phyloP scores from a whole-genome alignment of 2,329 filamentous ascomycete species.

The Paecilomyces niveus region DNA sequence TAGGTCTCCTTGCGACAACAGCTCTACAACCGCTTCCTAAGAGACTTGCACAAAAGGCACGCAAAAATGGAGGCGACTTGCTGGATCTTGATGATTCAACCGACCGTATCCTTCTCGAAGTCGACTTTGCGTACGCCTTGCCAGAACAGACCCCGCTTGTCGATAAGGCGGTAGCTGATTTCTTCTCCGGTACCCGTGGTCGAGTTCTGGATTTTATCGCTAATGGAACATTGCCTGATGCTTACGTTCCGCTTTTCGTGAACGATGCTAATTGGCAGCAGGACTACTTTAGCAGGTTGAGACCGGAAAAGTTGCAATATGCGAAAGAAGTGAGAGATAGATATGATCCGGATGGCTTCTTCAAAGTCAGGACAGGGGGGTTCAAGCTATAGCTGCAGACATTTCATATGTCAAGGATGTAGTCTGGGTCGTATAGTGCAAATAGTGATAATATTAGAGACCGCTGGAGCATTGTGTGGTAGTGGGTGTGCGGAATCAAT shows the following conservation, averaged over 20 bases:
- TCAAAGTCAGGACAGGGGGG: slow-evolving; percentile 33
- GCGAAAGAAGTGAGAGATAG: slow-evolving; percentile 25
- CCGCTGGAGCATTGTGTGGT: no score
- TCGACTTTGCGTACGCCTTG: slow-evolving; percentile 36
- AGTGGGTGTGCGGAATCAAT: no score
- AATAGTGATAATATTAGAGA: no score
- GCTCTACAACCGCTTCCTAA: slow-evolving; percentile 23
- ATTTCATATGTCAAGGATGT: no score
- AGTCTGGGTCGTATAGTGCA: no score
- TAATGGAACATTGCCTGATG: slow-evolving; percentile 29
- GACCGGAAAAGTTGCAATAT: slow-evolving; percentile 15
- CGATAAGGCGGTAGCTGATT: slow-evolving; percentile 30
- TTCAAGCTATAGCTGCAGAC: slow-evolving; percentile 20
- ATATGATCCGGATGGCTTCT: slow-evolving; percentile 36
- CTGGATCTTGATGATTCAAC: slow-evolving; percentile 32
- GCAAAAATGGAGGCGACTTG: slow-evolving; percentile 17
- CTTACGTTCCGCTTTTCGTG: slow-evolving; percentile 40
- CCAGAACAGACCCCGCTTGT: slow-evolving; percentile 28
- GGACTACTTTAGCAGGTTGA: slow-evolving; percentile 37
- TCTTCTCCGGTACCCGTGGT: slow-evolving; percentile 30
- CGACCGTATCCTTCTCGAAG: slow-evolving; percentile 40
- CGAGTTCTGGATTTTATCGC: slow-evolving; percentile 26
- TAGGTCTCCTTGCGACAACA: slow-evolving; percentile 25
- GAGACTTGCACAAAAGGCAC: no score
- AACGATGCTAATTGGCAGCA: slow-evolving; percentile 39